phyloP scores from a whole-genome alignment of 106 monocot species.

The Ottelia alismoides region DNA sequence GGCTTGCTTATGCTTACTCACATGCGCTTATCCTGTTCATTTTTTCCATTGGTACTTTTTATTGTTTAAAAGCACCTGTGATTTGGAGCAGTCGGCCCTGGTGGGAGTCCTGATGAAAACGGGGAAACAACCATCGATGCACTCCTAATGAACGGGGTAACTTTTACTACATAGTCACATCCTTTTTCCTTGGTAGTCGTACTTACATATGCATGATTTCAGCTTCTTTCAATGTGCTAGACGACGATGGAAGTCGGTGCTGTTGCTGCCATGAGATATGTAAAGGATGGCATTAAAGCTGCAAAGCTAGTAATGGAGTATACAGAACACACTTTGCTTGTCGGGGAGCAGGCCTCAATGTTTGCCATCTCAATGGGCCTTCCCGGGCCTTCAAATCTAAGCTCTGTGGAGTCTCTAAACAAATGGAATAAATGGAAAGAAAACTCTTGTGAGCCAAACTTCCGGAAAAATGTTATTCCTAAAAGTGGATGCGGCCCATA shows the following conservation, averaged over 20 bases:
- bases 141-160: slow-evolving; percentile 94
- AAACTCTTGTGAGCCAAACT: slow-evolving; percentile 70
- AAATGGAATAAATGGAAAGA: slow-evolving; percentile 71
- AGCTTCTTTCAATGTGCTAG: slow-evolving; percentile 15
- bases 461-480: slow-evolving; percentile 66
- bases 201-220: background rate
- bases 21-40: too few relatives aligned
- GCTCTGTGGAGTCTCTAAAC: slow-evolving; percentile 56
- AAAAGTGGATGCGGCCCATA: slow-evolving; percentile 61
- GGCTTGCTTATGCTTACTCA: too few relatives aligned
- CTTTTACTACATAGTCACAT: background rate
- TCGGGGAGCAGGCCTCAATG: slow-evolving; percentile 69
- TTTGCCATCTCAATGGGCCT: slow-evolving; percentile 97
- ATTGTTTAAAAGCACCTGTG: too few relatives aligned
- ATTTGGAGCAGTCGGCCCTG: slow-evolving; percentile 83
- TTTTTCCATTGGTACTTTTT: too few relatives aligned
- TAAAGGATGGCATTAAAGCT: slow-evolving; percentile 86
- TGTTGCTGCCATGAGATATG: slow-evolving; percentile 89
- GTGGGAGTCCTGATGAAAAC: slow-evolving; percentile 97
- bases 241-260: slow-evolving; percentile 90
- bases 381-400: slow-evolving; percentile 68
- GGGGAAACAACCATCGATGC: slow-evolving; percentile 95
- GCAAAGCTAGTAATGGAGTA: slow-evolving; percentile 81
- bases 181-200: background rate
- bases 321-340: slow-evolving; percentile 71